A percentile compares a stretch with the other conserved stretches of the same genome.
These are phyloP conservation scores for Dichotomocladium elegans DNA, from an alignment of 371 early-diverging fungal genomes.

Conservation along the genomic window DNA sequence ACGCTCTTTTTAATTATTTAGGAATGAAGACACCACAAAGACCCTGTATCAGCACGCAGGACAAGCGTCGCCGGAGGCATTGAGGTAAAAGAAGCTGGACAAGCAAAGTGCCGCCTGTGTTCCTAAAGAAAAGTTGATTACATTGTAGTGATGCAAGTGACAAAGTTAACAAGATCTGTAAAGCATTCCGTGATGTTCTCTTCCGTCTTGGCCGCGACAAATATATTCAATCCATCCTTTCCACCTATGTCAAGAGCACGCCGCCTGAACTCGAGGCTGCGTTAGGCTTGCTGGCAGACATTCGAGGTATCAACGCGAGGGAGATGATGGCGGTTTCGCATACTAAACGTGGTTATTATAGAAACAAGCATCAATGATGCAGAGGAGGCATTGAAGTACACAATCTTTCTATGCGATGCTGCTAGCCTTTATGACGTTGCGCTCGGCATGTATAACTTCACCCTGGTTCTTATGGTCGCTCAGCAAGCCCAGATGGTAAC, in stretches of 20 bases:
- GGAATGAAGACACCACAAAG: constrained; percentile 63
- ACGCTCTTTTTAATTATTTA: constrained; percentile 10
- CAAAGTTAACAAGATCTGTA: constrained; percentile 83
- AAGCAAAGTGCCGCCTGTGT: too few relatives aligned
- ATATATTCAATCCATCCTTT: constrained; percentile 81
- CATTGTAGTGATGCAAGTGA: constrained; percentile 19
- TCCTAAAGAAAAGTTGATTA: too few relatives aligned
- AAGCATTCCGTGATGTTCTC: constrained; percentile 63
- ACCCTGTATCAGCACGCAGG: constrained; percentile 59
- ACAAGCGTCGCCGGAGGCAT: neutral
- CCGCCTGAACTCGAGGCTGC: constrained; percentile 89
- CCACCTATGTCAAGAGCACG: constrained; percentile 77
- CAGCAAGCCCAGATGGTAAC: constrained; percentile 83
- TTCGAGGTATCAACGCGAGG: constrained; percentile 40
- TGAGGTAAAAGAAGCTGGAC: neutral
- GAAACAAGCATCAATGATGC: constrained; percentile 54
- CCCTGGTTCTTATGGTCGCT: constrained; percentile 89
- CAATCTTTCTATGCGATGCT: constrained; percentile 87
- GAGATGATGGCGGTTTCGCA: constrained; percentile 17
- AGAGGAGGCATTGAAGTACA: constrained; percentile 86
- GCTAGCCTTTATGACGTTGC: constrained; percentile 88
- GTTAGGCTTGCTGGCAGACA: constrained; percentile 57
- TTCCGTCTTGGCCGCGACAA: constrained; percentile 51
- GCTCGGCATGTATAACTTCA: constrained; percentile 92
- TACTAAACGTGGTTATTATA: constrained; percentile 33